Evolutionary conservation across 345 rosid genomes (phyloP), one percentile per base, ranked within the genome.

Genomic region (Sisymbrium altissimum): DNA sequence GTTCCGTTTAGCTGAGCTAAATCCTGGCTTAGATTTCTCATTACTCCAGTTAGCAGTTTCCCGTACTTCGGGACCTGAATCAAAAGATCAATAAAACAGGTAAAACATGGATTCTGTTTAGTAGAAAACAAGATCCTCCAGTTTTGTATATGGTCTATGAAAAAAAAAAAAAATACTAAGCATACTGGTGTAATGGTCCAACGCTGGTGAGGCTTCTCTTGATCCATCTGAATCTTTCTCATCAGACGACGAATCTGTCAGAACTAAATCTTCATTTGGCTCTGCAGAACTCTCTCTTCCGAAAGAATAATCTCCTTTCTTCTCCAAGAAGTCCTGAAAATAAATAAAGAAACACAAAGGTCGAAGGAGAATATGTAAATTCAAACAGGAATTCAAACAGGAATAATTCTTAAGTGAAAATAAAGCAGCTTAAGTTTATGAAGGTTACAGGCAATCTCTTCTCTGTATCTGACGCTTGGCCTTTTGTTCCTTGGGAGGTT

Each of bases 381-480:
- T 35, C 35, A 68, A 35, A 35, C 66, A 74, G 43, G 54, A 14
- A 70, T 46, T 35, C 35, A 68, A 35, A 35, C 66, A 74, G 43
- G 54, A 57, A 70, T 59, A 44, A 15, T 14, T 55, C 21, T 9
- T 17, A 50, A 59, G 41, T 30, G 12, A 39, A 30, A 19, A 46
- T 39, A 71, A 64, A 39, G 58, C 50, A 60, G 54, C 53, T 50
- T 35, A 56, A 73, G 66, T 78, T 67, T 68, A 60, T 45, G 52
- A 78, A 82, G 86, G 89, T 88, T 88, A 89, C 91, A 75, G 75
- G 72, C 70, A 78, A 74, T 52, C 82, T 81, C 56, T 33, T 54
- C 66, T 82, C 79, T 68, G 80, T 71, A 71, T 71, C 75, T 59
- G 86, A 71, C 55, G 64, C 57, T 79, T 52, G 65, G 80, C 72